Evolutionary conservation across 139 green algal genomes (phyloP).

Genomic region (Closterium sp.): DNA sequence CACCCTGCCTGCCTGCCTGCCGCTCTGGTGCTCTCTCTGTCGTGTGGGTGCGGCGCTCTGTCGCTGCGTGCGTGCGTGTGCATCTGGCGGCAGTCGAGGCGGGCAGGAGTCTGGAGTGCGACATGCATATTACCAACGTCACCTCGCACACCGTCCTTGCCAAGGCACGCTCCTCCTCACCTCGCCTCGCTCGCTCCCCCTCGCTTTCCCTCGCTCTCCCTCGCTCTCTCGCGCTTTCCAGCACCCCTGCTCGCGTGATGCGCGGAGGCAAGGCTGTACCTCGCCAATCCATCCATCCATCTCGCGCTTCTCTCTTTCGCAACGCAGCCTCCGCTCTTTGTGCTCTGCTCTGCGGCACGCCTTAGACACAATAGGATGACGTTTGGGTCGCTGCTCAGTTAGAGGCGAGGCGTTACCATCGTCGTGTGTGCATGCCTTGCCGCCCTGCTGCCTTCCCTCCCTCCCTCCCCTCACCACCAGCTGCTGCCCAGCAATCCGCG

Average conservation of each 20-base stretch:
- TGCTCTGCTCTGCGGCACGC: not conserved
- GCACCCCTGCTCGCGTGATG: no score
- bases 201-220: not conserved
- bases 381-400: not conserved
- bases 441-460: not conserved
- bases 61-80: not conserved
- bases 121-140: not conserved
- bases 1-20: no score
- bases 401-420: not conserved
- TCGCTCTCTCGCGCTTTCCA: no score
- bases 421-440: not conserved
- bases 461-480: not conserved
- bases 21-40: no score
- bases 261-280: no score
- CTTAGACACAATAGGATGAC: no score
- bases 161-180: not conserved
- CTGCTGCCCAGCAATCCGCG: not conserved
- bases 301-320: no score
- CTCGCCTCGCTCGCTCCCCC: not conserved
- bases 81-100: not conserved
- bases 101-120: not conserved
- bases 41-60: not conserved
- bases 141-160: not conserved
- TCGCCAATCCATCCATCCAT: no score
- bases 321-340: not conserved